phyloP scores from a whole-genome alignment of 2,329 filamentous ascomycete species.

The Xylariaceae sp. region DNA sequence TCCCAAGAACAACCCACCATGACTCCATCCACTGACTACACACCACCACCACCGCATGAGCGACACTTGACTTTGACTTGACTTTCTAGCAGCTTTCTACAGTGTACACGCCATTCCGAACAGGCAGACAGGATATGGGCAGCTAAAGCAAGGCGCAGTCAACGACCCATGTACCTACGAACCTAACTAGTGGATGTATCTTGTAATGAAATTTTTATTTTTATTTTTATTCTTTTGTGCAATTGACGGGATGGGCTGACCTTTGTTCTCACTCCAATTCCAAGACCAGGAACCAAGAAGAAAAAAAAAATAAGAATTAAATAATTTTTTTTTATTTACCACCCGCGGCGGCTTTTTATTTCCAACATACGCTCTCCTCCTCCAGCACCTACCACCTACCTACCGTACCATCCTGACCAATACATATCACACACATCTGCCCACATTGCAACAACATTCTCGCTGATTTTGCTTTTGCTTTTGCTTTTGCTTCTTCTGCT shows the following conservation, averaged over 20 bases:
- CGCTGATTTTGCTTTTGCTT: slow-evolving; percentile 25
- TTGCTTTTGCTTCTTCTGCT: slow-evolving; percentile 21
- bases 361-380: slow-evolving; percentile 25
- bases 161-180: not conserved
- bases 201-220: slow-evolving; percentile 12
- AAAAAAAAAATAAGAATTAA: too few relatives aligned
- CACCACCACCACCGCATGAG: not conserved
- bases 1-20: slow-evolving; percentile 12
- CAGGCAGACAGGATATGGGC: too few relatives aligned
- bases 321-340: slow-evolving; percentile 25
- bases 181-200: not conserved
- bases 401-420: slow-evolving; percentile 20
- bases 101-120: not conserved
- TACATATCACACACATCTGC: slow-evolving; percentile 28
- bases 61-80: not conserved
- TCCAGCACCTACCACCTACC: slow-evolving; percentile 17
- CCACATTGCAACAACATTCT: slow-evolving; percentile 31
- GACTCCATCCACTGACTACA: slow-evolving; percentile 6
- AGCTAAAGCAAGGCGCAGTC: slow-evolving; percentile 19
- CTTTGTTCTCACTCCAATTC: slow-evolving; percentile 24
- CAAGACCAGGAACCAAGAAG: slow-evolving; percentile 22
- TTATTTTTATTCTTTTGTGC: slow-evolving; percentile 25
- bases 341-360: slow-evolving; percentile 27
- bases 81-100: not conserved
- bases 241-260: slow-evolving; percentile 16